These are phyloP conservation scores for Pythium rhizo-oryzae DNA, from an alignment of 352 stramenopile species.

Conservation along the genomic window DNA sequence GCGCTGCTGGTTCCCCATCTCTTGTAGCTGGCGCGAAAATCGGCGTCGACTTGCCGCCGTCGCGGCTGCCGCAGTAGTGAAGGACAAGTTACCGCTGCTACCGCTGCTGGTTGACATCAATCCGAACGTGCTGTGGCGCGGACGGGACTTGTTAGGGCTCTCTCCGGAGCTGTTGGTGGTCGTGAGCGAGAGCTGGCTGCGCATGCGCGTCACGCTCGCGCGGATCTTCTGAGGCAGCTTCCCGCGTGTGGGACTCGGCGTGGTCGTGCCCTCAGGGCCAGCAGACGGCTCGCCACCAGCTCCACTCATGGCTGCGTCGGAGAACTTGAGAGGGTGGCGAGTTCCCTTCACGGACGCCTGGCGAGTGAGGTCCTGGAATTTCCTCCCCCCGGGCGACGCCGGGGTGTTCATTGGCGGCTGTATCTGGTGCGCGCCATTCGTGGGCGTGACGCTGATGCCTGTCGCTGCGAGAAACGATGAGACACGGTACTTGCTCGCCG, in stretches of 20 bases:
- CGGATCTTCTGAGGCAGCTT: slow-evolving; percentile 63
- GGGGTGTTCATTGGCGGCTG: neutral
- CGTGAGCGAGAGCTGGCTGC: slow-evolving; percentile 42
- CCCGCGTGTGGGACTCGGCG: neutral
- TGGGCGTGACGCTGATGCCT: neutral
- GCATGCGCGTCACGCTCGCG: slow-evolving; percentile 49
- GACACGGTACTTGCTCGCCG: slow-evolving; percentile 13
- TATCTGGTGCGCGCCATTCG: neutral
- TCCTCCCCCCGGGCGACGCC: slow-evolving; percentile 3
- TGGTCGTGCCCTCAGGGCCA: neutral
- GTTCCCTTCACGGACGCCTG: slow-evolving; percentile 15
- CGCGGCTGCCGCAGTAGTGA: too few relatives aligned
- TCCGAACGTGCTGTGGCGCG: slow-evolving; percentile 6
- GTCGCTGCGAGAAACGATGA: slow-evolving; percentile 1
- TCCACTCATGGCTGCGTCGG: slow-evolving; percentile 6
- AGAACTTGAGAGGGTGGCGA: slow-evolving; percentile 7
- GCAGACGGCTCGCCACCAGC: too few relatives aligned
- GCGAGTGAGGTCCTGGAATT: slow-evolving; percentile 15
- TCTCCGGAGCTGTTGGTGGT: slow-evolving; percentile 21
- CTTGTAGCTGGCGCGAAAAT: slow-evolving; percentile 30
- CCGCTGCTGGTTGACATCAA: neutral
- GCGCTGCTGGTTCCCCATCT: slow-evolving; percentile 16
- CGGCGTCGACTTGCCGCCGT: neutral
- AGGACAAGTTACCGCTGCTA: too few relatives aligned
- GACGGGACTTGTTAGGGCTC: neutral